phyloP scores from a whole-genome alignment of 2,329 filamentous ascomycete genomes.

The Scedosporium dehoogii region DNA sequence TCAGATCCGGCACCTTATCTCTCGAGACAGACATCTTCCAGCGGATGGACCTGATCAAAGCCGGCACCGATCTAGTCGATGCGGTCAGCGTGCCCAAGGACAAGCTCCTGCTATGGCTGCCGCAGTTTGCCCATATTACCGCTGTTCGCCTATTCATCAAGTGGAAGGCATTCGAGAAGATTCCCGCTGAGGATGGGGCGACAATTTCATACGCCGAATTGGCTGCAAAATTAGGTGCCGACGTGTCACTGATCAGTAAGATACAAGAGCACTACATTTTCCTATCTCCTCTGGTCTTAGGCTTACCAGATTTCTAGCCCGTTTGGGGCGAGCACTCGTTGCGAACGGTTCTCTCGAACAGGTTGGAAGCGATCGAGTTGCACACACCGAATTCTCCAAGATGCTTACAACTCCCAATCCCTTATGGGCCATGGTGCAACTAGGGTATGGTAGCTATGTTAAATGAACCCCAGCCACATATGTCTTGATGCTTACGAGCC shows the following conservation, averaged over 20 bases:
- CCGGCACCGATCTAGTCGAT: not conserved
- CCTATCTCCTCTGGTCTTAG: too few species aligned
- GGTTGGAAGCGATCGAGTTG: not conserved
- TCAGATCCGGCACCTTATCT: not conserved
- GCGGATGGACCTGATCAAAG: not conserved
- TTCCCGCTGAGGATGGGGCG: conserved; percentile 2
- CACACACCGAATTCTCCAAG: not conserved
- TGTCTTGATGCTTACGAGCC: too few species aligned
- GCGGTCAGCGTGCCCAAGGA: not conserved
- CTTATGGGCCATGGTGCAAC: not conserved
- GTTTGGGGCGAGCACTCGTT: not conserved
- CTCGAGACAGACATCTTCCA: not conserved
- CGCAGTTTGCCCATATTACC: not conserved
- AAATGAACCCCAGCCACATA: too few species aligned
- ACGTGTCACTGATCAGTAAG: conserved; percentile 16
- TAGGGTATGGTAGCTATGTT: not conserved
- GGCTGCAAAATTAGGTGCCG: conserved; percentile 16
- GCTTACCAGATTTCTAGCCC: not conserved
- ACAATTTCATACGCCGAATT: conserved; percentile 18
- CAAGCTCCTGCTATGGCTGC: not conserved
- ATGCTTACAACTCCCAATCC: not conserved
- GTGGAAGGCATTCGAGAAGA: not conserved
- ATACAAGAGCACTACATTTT: not conserved
- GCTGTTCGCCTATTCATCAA: not conserved
- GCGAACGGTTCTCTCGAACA: not conserved